Base-by-base conservation (phyloP, 176 grass and related monocot species). In the Phoenix dactylifera region DNA sequence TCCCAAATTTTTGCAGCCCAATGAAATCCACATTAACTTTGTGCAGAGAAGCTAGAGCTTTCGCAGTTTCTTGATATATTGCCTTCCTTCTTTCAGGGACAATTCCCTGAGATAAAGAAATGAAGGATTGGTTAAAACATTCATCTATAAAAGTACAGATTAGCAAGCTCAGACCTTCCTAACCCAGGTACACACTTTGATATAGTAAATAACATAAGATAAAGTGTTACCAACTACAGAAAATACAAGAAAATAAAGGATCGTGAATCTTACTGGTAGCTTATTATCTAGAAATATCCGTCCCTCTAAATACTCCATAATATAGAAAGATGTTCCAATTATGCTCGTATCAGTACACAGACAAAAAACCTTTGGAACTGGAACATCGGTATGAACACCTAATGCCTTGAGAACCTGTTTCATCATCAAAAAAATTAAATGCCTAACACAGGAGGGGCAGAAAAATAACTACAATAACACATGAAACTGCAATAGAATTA, bases 291-390 rank as follows among this genome's bases (percentile, higher is more conserved):
- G 61, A 68, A 85, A 92, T 63, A 97, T 85, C 15, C 80, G 49
- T 63, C 93, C 93, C 74, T 92, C 93, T 6, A 97, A 58, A 55
- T 91, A 80, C 67, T 92, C 84, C 93, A 92, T 98, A 57, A 98
- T 83, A 63, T 92, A 92, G 72, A 98, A 98, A 26, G 93, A 71
- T 30, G 93, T 92, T 74, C 93, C 84, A 24, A 92, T 89, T 54
- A 98, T 79, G 64, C 54, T 85, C 18, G 84, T 15, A 78, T 98
- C 93, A 48, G 72, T 79, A 73, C 93, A 98, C 18, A 98, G 64
- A 60, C 84, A 98, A 51, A 78, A 98, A 18, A 88, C 93, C 78
- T 83, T 92, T 6, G 93, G 93, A 22, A 98, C 87, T n/a, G 93
- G 83, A 71, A 92, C 87, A 75, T 88, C 76, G 15, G 87, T 83